Evolutionary conservation across 148 eudicot species (phyloP), one percentile per base, ranked within the genome.

Genomic region (Hydrangea macrophylla): DNA sequence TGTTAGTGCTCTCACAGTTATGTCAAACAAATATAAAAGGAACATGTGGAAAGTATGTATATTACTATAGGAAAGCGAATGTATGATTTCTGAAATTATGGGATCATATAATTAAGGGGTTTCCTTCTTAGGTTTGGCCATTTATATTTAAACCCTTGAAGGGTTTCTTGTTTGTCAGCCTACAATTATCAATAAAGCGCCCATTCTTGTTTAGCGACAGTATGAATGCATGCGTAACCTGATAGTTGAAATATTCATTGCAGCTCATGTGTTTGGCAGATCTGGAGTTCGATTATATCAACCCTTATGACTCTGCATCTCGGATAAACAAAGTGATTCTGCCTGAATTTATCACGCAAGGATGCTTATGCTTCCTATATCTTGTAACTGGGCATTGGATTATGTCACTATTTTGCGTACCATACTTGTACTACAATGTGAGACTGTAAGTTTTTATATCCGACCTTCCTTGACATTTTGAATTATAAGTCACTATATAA

Each of bases 191-290:
- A 24, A 18, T 22, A 15, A 50, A 18, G 24, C 7, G 0, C 9
- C 2, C 25, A 22, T 24, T 37, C 15, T 26, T 39, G 48, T 12
- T 62, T 11, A 3, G n/a, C 24, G 1, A 7, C 10, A 1, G 37
- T 27, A 31, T 30, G 40, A 10, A 28, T 59, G 33, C 25, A 50
- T 70, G 23, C 32, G 65, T 11, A 36, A 13, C 58, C 70, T 80
- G 45, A 80, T 64, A 55, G 10, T 18, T 20, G 13, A 58, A 65
- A 13, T 26, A 8, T 71, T 55, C 71, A 20, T 51, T 86, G 88
- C 97, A 93, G 98, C 85, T 93, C 1, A 81, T 93, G 95, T 88
- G 96, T 83, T 86, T 93, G 86, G 87, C 97, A 12, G 98, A 93
- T 86, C 84, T 93, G 70, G 98, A 93, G 81, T 90, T 88, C 32